Conservation (phyloP, 139 green algal species). For the Eudorina sp. region DNA sequence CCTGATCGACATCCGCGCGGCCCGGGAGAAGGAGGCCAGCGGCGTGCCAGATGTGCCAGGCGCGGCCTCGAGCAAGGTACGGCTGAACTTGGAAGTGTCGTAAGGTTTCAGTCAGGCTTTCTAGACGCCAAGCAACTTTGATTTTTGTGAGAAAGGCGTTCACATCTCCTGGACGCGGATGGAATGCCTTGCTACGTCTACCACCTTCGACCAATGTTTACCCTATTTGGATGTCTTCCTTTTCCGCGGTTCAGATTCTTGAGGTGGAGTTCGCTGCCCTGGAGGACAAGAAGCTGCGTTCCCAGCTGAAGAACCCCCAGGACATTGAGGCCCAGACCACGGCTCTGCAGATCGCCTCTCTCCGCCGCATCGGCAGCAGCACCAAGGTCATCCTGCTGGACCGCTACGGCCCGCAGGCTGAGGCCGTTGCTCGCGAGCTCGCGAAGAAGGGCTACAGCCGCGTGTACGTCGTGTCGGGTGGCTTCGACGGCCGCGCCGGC, state of each 20-base stretch:
- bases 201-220: too few species aligned
- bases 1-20: conserved; percentile 87
- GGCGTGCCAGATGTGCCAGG: conserved; percentile 86
- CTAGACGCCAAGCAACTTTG: too few species aligned
- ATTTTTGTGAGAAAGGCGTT: too few species aligned
- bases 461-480: conserved; percentile 60
- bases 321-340: conserved; percentile 76
- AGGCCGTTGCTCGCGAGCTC: conserved; percentile 82
- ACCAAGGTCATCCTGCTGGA: conserved; percentile 86
- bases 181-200: too few species aligned
- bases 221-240: too few species aligned
- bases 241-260: conserved; percentile 56
- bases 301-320: conserved; percentile 72
- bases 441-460: conserved; percentile 76
- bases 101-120: too few species aligned
- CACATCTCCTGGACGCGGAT: too few species aligned
- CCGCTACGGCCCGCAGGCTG: conserved; percentile 73
- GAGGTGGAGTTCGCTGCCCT: conserved; percentile 86
- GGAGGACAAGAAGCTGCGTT: conserved; percentile 78
- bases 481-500: conserved; percentile 76
- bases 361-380: conserved; percentile 79
- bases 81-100: too few species aligned
- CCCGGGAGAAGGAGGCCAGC: conserved; percentile 83
- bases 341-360: conserved; percentile 81
- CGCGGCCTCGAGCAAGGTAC: conserved; percentile 52